A percentile compares a stretch with the other conserved stretches of the same genome.
Conservation (phyloP, 495 filamentous ascomycete genomes). For the Recurvomyces mirabilis region DNA sequence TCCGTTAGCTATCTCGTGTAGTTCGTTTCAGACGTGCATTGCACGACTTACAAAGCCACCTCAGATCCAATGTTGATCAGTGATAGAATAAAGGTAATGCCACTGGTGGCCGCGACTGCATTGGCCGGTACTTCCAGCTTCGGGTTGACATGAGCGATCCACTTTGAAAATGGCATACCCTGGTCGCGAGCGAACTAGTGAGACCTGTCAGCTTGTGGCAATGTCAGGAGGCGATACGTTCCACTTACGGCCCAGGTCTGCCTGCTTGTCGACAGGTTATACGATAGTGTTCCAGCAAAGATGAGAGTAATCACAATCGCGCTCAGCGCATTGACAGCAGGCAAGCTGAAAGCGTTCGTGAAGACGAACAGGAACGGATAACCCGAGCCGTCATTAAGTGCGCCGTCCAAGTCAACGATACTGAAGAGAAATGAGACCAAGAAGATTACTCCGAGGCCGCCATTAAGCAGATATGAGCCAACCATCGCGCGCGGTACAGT, state of each 20-base stretch:
- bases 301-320: not conserved
- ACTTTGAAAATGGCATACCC: too few relatives aligned
- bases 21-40: too few relatives aligned
- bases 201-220: too few relatives aligned
- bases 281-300: not conserved
- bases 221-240: too few relatives aligned
- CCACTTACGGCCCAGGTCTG: too few relatives aligned
- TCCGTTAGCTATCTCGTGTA: too few relatives aligned
- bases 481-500: not conserved
- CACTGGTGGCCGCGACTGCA: not conserved
- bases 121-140: not conserved
- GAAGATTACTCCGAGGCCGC: slow-evolving; percentile 23
- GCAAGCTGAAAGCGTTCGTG: not conserved
- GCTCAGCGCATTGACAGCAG: not conserved
- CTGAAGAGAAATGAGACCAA: slow-evolving; percentile 38
- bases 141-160: too few relatives aligned
- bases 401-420: slow-evolving; percentile 31
- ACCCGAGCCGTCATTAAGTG: slow-evolving; percentile 22
- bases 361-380: slow-evolving; percentile 30
- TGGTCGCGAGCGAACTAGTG: too few relatives aligned
- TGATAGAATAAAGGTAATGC: not conserved
- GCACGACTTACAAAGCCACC: not conserved
- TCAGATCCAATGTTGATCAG: not conserved
- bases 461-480: not conserved
- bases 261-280: too few relatives aligned